phyloP scores from a whole-genome alignment of 805 yeast species.

The Lipomyces sp. region DNA sequence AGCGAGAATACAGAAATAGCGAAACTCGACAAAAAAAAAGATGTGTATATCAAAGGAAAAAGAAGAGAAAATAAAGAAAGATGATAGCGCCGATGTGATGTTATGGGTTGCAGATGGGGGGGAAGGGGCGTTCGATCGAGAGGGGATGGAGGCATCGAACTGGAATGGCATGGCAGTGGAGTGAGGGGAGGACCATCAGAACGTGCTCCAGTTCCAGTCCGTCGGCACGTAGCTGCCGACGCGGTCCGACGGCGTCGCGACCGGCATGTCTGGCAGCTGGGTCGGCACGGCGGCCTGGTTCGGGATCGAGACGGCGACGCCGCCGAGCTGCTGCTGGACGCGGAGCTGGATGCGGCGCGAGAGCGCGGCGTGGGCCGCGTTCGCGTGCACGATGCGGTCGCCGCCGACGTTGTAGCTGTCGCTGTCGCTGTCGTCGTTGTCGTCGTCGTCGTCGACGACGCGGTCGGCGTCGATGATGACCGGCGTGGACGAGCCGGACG shows the following conservation, averaged over 20 bases:
- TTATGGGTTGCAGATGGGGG: too few species aligned
- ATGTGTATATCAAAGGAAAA: too few species aligned
- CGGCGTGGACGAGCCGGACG: not conserved
- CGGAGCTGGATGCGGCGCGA: conserved; percentile 14
- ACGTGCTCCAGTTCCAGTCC: conserved; percentile 35
- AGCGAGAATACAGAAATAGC: too few species aligned
- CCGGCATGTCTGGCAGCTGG: conserved; percentile 2
- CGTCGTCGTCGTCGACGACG: too few species aligned
- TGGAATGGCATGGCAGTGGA: too few species aligned
- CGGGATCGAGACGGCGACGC: conserved; percentile 5
- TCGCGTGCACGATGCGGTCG: not conserved
- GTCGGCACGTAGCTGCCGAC: conserved; percentile 32
- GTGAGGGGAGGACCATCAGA: too few species aligned
- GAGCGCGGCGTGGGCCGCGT: conserved; percentile 4
- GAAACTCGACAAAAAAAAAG: too few species aligned
- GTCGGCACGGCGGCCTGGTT: not conserved
- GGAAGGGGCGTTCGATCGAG: too few species aligned
- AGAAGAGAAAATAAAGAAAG: too few species aligned
- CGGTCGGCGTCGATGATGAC: not conserved
- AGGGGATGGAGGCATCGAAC: too few species aligned
- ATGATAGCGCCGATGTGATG: too few species aligned
- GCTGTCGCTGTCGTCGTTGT: not conserved
- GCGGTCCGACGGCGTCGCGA: conserved; percentile 18
- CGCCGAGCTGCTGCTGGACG: conserved; percentile 21
- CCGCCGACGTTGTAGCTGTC: not conserved